phyloP scores from a whole-genome alignment of 2,329 filamentous ascomycete genomes.

The Talaromyces rugulosus region DNA sequence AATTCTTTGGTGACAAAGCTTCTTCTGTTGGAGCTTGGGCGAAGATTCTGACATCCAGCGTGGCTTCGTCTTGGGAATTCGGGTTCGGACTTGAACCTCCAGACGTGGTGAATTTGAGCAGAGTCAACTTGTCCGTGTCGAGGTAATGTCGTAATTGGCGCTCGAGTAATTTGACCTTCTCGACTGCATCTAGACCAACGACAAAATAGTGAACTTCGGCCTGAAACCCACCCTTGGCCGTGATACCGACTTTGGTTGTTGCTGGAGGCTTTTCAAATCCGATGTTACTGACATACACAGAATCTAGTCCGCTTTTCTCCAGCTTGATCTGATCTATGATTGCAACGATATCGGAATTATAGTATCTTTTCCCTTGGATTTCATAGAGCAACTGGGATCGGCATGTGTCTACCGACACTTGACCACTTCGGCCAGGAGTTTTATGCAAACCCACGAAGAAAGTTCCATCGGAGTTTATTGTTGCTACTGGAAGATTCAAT shows the following conservation, averaged over 20 bases:
- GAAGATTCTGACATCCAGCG: constrained; percentile 31
- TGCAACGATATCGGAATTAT: constrained; percentile 30
- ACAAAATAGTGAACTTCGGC: constrained; percentile 1
- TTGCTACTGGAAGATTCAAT: constrained; percentile 48
- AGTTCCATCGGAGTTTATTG: constrained; percentile 36
- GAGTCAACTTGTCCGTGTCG: neutral
- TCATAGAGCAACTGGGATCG: constrained; percentile 50
- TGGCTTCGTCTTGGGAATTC: neutral
- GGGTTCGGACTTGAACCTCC: neutral
- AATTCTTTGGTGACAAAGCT: constrained; percentile 17
- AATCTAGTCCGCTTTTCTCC: neutral
- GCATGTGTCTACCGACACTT: constrained; percentile 38
- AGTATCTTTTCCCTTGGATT: constrained; percentile 45
- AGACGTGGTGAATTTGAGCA: neutral
- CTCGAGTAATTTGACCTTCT: neutral
- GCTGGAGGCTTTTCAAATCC: neutral
- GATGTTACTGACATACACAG: neutral
- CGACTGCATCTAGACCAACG: neutral
- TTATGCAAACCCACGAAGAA: constrained; percentile 49
- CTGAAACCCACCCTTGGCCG: constrained; percentile 1
- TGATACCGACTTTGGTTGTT: constrained; percentile 2
- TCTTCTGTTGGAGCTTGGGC: constrained; percentile 36
- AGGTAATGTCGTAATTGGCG: neutral
- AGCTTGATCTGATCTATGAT: neutral
- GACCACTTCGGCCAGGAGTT: constrained; percentile 42